A percentile compares a stretch with the other conserved stretches of the same genome.
Evolutionary conservation across 169 alveolate species (phyloP).

Genomic region (Plasmodium gaboni): DNA sequence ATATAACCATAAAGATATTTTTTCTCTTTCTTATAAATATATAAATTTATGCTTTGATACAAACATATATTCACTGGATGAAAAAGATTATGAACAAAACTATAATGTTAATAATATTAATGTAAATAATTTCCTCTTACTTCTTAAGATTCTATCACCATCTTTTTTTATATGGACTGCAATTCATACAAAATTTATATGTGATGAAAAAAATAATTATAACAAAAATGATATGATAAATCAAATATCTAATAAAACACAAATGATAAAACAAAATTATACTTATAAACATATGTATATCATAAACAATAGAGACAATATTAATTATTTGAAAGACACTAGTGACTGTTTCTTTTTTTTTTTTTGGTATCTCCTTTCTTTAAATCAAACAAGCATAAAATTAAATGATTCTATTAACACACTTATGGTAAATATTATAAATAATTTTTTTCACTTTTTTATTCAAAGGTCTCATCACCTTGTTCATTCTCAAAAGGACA

Average conservation of each 20-base stretch:
- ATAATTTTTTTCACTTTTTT: slow-evolving; percentile 12
- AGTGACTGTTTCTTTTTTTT: slow-evolving; percentile 17
- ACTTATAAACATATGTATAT: slow-evolving; percentile 10
- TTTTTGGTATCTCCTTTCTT: slow-evolving; percentile 4
- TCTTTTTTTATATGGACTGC: slow-evolving; percentile 49
- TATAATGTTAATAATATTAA: slow-evolving; percentile 37
- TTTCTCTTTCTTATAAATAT: slow-evolving; percentile 10
- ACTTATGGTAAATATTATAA: not conserved
- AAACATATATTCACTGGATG: slow-evolving; percentile 16
- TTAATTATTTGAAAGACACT: slow-evolving; percentile 29
- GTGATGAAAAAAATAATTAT: not conserved
- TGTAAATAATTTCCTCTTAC: slow-evolving; percentile 56
- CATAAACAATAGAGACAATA: slow-evolving; percentile 2
- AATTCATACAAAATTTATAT: not conserved
- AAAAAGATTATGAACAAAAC: slow-evolving; percentile 29
- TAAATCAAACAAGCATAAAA: slow-evolving; percentile 11
- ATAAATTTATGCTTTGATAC: slow-evolving; percentile 35
- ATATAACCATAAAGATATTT: not conserved
- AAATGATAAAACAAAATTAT: slow-evolving; percentile 8
- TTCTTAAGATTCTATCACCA: slow-evolving; percentile 67
- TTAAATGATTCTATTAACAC: not conserved
- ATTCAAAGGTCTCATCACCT: not conserved
- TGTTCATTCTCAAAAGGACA: not conserved
- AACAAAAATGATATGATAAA: not conserved
- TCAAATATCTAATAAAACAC: not conserved